Evolutionary conservation across 2,329 filamentous ascomycete species (phyloP).

Genomic region (Microdochium paspali): DNA sequence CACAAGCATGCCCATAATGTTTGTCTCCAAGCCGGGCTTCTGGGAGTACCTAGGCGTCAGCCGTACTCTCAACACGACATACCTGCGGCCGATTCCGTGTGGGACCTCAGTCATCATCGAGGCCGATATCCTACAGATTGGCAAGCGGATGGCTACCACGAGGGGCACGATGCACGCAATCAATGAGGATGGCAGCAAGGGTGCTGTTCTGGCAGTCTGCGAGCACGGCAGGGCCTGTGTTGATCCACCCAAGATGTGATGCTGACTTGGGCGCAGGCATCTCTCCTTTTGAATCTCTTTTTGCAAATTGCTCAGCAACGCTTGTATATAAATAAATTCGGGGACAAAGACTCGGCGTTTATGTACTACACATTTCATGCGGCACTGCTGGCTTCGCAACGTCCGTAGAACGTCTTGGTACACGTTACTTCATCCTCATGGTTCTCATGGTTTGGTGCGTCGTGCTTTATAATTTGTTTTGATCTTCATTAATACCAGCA

Average conservation of each 20-base stretch:
- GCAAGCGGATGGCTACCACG: conserved; percentile 32
- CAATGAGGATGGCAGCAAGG: conserved; percentile 20
- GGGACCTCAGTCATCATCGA: conserved; percentile 34
- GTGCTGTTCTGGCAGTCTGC: conserved; percentile 34
- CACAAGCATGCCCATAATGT: conserved; percentile 48
- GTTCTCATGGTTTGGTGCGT: too few species aligned
- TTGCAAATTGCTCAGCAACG: too few species aligned
- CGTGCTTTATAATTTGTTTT: too few species aligned
- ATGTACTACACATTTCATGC: too few species aligned
- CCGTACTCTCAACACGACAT: conserved; percentile 57
- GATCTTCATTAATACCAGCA: too few species aligned
- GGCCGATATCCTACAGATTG: conserved; percentile 36
- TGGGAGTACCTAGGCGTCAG: conserved; percentile 56
- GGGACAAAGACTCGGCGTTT: too few species aligned
- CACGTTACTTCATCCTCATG: too few species aligned
- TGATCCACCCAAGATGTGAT: conserved; percentile 22
- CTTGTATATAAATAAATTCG: too few species aligned
- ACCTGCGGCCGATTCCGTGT: conserved; percentile 49
- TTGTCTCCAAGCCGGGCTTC: conserved; percentile 47
- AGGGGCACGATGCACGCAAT: conserved; percentile 34
- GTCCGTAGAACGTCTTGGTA: too few species aligned
- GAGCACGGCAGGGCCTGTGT: conserved; percentile 47
- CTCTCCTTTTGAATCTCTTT: too few species aligned
- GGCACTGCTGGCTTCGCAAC: too few species aligned
- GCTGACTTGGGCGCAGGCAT: too few species aligned